A percentile compares a stretch with the other conserved stretches of the same genome.
Conservation (phyloP, 1,284 basidiomycete genomes). For the Rhodotorula sp. region DNA sequence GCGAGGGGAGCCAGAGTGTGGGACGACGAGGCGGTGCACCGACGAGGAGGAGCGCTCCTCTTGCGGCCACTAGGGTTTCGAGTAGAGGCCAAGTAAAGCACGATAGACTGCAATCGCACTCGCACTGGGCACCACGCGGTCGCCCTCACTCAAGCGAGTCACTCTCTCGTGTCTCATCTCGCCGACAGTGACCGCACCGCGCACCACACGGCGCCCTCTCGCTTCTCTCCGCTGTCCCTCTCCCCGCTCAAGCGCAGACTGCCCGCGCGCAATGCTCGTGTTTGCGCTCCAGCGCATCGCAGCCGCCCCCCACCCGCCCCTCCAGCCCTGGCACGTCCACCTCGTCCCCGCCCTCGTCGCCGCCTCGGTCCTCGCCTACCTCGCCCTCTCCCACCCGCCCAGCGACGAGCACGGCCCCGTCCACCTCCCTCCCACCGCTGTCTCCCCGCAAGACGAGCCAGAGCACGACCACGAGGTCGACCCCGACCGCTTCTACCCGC, state of each 20-base stretch:
- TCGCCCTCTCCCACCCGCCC: constrained; percentile 2
- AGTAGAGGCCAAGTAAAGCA: too few species aligned
- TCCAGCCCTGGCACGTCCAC: constrained; percentile 1
- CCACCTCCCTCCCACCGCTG: neutral
- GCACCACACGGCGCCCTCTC: neutral
- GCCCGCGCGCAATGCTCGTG: constrained; percentile 23
- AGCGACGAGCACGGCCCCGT: neutral
- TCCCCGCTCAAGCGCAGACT: too few species aligned
- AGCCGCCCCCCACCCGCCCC: neutral
- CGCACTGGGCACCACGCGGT: too few species aligned
- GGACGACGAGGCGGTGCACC: too few species aligned
- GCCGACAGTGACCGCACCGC: too few species aligned
- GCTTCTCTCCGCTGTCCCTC: neutral
- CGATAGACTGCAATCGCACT: too few species aligned
- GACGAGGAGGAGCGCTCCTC: too few species aligned
- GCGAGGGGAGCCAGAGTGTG: too few species aligned
- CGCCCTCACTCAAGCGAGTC: too few species aligned
- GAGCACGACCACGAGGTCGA: constrained; percentile 14
- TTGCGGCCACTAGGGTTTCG: too few species aligned
- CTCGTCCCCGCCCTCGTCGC: constrained; percentile 8
- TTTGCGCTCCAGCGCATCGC: constrained; percentile 15
- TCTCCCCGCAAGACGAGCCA: neutral
- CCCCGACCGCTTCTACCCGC: constrained; percentile 9
- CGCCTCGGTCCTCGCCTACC: neutral
- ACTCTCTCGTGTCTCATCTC: too few species aligned